Base-by-base conservation (phyloP, 352 stramenopile genomes). In the Pythium rishiriense region DNA sequence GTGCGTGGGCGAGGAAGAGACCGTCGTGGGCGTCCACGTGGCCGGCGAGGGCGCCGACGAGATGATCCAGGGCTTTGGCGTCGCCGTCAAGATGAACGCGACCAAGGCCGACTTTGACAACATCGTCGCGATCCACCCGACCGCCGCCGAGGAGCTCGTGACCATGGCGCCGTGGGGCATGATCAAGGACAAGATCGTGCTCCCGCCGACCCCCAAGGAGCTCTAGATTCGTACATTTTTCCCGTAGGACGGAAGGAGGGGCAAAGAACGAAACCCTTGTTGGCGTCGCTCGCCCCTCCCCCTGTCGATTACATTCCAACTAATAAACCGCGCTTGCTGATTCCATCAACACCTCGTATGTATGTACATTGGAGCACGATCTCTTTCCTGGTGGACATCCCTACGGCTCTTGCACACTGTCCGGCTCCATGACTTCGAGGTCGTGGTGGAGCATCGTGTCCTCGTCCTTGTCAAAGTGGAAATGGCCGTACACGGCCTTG, bases 51-150 rank as follows among this genome's bases (percentile, higher is more conserved):
- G 79, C 17, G 91, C 91, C 7, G 97, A 99, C 75, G 97, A 99
- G 84, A 99, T 99, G 77, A 74, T 99, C 63, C 98, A 99, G 79
- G 97, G 97, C 58, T 99, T 99, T 72, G 98, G 88, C 53, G 95
- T 99, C 22, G 97, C 98, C 2, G 91, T 99, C 64, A 99, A 99
- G 75, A 98, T 99, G 92, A 96, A 95, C 46, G 96, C 95, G 7
- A 99, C 96, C 50, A 99, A 99, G 76, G 87, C 87, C 35, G 97
- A 99, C 73, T 98, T 99, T 69, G 96, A 99, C 75, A 85, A 85
- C 55, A 96, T 84, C 52, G 87, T 99, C 50, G 97, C 93, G 22
- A 98, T 99, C 71, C 97, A 99, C 79, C 97, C 97, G 19, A 99
- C 96, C 7, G 89, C 93, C 1, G 83, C 88, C 31, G 97, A 99